Conservation (phyloP, 352 stramenopile species). For the Phytophthora nicotianae region DNA sequence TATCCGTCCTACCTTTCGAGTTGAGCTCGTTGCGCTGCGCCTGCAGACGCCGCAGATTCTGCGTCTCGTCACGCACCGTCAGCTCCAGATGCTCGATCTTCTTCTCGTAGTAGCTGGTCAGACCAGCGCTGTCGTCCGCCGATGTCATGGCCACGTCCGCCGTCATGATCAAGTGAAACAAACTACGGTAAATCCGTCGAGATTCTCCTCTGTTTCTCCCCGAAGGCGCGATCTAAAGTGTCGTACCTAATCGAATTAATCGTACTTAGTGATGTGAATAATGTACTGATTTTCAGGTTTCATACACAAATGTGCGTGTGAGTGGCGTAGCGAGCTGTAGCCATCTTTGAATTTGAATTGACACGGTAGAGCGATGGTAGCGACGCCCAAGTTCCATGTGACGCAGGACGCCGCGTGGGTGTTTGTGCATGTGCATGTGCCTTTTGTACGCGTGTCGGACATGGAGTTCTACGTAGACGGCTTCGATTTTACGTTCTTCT, state of each 20-base stretch:
- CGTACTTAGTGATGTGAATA: conserved; percentile 5
- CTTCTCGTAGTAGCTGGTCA: conserved; percentile 94
- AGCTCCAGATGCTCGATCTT: conserved; percentile 96
- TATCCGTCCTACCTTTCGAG: conserved; percentile 88
- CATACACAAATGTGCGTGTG: neutral
- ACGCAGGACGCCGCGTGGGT: conserved; percentile 84
- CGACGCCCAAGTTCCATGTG: conserved; percentile 83
- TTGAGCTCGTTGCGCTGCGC: conserved; percentile 99
- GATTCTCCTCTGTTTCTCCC: conserved; percentile 14
- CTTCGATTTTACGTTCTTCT: conserved; percentile 94
- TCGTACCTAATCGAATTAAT: conserved; percentile 10
- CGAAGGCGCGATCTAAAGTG: conserved; percentile 32
- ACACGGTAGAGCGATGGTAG: conserved; percentile 50
- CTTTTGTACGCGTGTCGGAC: conserved; percentile 91
- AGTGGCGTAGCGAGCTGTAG: conserved; percentile 19
- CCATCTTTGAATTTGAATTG: conserved; percentile 40
- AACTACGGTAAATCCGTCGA: conserved; percentile 2
- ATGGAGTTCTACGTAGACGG: conserved; percentile 93
- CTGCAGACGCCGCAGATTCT: conserved; percentile 98
- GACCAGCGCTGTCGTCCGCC: conserved; percentile 46
- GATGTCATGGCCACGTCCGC: conserved; percentile 47
- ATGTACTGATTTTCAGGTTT: neutral
- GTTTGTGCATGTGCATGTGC: conserved; percentile 89
- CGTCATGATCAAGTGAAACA: conserved; percentile 33
- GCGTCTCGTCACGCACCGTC: conserved; percentile 93